Evolutionary conservation across 148 eudicot genomes (phyloP).

Genomic region (Heliamphora exappendiculata): DNA sequence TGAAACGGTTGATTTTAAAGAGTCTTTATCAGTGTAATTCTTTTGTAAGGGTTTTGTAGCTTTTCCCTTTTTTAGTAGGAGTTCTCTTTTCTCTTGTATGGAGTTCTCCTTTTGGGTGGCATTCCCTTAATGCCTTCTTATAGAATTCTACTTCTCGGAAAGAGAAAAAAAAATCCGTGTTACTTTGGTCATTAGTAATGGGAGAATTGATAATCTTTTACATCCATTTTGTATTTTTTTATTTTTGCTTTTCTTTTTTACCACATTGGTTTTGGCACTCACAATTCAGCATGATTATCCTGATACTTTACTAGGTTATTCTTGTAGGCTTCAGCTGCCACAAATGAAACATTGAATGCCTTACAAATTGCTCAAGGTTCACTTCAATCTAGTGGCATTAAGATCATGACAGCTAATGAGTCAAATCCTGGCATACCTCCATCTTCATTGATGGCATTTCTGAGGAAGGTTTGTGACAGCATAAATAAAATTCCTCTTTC

Average conservation of each 20-base stretch:
- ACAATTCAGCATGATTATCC: neutral
- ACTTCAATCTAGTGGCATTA: conserved; percentile 42
- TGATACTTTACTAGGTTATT: conserved; percentile 9
- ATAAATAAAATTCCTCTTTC: neutral
- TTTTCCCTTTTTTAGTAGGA: too few species aligned
- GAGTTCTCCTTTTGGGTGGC: too few species aligned
- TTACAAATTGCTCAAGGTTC: conserved; percentile 60
- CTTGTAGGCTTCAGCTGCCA: conserved; percentile 45
- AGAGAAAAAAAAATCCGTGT: too few species aligned
- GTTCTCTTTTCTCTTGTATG: too few species aligned
- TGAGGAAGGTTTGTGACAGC: conserved; percentile 49
- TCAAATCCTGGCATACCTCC: conserved; percentile 98
- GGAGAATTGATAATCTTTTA: neutral
- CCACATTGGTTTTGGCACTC: neutral
- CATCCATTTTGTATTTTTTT: neutral
- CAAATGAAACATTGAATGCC: conserved; percentile 57
- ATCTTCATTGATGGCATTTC: conserved; percentile 85
- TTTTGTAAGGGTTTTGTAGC: too few species aligned
- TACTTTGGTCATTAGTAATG: neutral
- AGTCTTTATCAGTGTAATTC: too few species aligned
- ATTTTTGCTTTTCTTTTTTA: neutral
- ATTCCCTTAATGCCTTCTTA: too few species aligned
- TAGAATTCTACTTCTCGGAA: too few species aligned
- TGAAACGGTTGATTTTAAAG: too few species aligned
- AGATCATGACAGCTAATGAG: conserved; percentile 44